A percentile compares a stretch with the other conserved stretches of the same genome.
These are phyloP conservation scores for Cyberlindnera petersonii DNA, from an alignment of 805 yeast species.

Conservation along the genomic window DNA sequence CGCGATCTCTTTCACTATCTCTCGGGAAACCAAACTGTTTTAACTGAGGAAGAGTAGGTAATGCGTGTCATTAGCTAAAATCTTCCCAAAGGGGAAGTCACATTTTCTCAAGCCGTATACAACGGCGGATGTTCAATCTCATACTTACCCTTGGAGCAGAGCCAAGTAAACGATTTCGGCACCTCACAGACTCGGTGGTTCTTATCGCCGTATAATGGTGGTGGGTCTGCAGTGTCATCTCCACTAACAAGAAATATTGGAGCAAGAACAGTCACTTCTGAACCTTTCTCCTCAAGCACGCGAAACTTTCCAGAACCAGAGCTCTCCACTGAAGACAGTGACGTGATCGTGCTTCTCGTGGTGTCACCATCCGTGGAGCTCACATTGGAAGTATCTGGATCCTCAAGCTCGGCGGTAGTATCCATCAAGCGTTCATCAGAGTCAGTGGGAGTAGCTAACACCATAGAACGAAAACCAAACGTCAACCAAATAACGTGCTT, in stretches of 20 bases:
- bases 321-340: neutral
- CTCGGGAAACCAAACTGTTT: conserved; percentile 4
- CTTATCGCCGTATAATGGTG: conserved; percentile 15
- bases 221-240: conserved; percentile 1
- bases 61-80: neutral
- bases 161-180: conserved; percentile 18
- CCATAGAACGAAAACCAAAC: conserved; percentile 10
- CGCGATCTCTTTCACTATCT: conserved; percentile 1
- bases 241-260: conserved; percentile 16
- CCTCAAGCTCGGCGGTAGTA: neutral
- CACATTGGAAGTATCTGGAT: conserved; percentile 2
- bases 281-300: conserved; percentile 3
- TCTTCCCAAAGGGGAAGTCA: neutral
- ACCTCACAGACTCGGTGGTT: neutral
- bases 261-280: conserved; percentile 15
- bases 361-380: conserved; percentile 1
- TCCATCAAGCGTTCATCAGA: neutral
- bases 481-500: conserved; percentile 14
- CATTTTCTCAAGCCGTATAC: conserved; percentile 3
- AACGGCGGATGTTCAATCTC: conserved; percentile 20
- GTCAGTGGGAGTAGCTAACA: neutral
- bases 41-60: neutral
- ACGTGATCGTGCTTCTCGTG: conserved; percentile 2
- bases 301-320: conserved; percentile 11
- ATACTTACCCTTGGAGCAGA: conserved; percentile 20